These are phyloP conservation scores for Macrolepiota fuliginosa DNA, from an alignment of 768 basidiomycete species.

Conservation along the genomic window DNA sequence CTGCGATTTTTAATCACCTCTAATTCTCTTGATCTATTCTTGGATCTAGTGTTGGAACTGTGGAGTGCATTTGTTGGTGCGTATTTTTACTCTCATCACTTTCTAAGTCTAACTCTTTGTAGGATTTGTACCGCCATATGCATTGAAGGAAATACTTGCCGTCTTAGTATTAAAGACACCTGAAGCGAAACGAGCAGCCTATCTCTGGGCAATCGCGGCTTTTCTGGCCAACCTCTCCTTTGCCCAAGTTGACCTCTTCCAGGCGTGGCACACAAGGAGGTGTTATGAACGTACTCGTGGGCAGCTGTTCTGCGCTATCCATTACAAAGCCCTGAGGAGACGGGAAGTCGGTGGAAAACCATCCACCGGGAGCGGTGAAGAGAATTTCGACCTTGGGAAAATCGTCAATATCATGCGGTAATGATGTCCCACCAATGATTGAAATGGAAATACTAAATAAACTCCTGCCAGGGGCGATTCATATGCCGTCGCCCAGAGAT, in stretches of 20 bases:
- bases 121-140: constrained; percentile 70
- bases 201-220: constrained; percentile 56
- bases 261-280: constrained; percentile 64
- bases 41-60: constrained; percentile 55
- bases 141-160: constrained; percentile 57
- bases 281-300: constrained; percentile 74
- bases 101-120: constrained; percentile 1
- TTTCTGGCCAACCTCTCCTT: constrained; percentile 66
- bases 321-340: constrained; percentile 65
- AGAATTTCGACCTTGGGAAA: constrained; percentile 60
- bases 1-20: constrained; percentile 61
- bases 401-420: constrained; percentile 78
- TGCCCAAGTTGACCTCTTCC: constrained; percentile 62
- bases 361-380: constrained; percentile 33
- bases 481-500: constrained; percentile 67
- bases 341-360: constrained; percentile 54
- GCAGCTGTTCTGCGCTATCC: constrained; percentile 66
- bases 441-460: constrained; percentile 9
- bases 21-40: constrained; percentile 66
- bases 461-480: constrained; percentile 53
- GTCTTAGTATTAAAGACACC: constrained; percentile 42
- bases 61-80: constrained; percentile 57
- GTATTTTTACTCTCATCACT: constrained; percentile 16
- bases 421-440: constrained; percentile 20
- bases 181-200: constrained; percentile 43